Evolutionary conservation across 768 basidiomycete genomes (phyloP), one percentile per base, ranked within the genome.

Genomic region (Chalciporus piperatus): DNA sequence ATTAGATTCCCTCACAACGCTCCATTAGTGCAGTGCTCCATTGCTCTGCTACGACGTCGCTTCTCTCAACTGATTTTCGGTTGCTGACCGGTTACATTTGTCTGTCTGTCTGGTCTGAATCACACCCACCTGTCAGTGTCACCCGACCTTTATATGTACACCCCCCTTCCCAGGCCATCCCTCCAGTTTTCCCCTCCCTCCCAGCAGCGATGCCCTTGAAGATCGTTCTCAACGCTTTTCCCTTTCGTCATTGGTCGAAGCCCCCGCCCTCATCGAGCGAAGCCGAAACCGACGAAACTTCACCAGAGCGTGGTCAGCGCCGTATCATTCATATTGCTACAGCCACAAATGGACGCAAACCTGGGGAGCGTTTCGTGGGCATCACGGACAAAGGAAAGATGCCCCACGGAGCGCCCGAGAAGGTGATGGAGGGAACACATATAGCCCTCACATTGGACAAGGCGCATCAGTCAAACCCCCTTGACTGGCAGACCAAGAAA

Each of bases 241-340:
- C 58, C 17, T 43, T 66, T 17, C 68, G 66, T 10, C 52, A 35
- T 9, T 57, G 64, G 16, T 40, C 53, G 16, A 23, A 16, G 16
- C 30, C 25, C 13, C 38, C 10, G 16, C 40, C 42, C 2, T 12
- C 54, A 0, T 33, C 55, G 0, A 48, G 28, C n/a, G 62, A 69
- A 44, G 48, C 60, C 1, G 66, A 66, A 56, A 68, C 47, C 12
- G 68, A 68, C 17, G 50, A 45, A 10, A 59, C 55, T 12, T 59
- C 65, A 0, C 63, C 59, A 0, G 56, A 65, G 20, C 48, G 39
- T 28, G 44, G 23, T 38, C 44, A 9, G 6, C 46, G 33, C 2
- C 61, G 12, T 3, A 41, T 47, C 41, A 9, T 54, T 7, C 62
- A 50, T 20, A 8, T 68, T 28, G 2, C 23, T 32, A 2, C 32